These are phyloP conservation scores for Pleurotus ostreatus DNA, from an alignment of 768 basidiomycete genomes.

Conservation along the genomic window DNA sequence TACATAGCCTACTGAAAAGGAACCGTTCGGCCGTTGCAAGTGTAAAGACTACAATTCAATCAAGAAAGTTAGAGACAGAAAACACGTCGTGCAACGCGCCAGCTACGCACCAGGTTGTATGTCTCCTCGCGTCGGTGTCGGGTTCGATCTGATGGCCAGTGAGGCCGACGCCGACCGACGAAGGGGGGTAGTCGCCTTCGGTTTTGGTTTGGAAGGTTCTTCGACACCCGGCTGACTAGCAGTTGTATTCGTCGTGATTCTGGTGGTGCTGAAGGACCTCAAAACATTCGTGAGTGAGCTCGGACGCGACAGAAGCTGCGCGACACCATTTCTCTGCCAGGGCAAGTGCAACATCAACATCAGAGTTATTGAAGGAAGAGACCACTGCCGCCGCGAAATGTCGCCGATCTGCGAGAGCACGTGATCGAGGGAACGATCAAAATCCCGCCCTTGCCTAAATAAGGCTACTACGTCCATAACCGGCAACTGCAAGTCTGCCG, in stretches of 20 bases:
- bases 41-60: slow-evolving; percentile 56
- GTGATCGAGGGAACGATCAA: too few relatives aligned
- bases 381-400: too few relatives aligned
- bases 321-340: not conserved
- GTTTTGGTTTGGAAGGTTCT: slow-evolving; percentile 53
- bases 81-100: slow-evolving; percentile 55
- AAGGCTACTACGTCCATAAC: too few relatives aligned
- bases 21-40: slow-evolving; percentile 87
- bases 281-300: not conserved
- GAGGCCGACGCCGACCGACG: slow-evolving; percentile 84
- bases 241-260: not conserved
- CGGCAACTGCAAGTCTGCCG: too few relatives aligned
- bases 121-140: slow-evolving; percentile 77
- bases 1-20: slow-evolving; percentile 57
- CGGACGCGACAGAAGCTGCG: not conserved
- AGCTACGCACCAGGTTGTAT: slow-evolving; percentile 53
- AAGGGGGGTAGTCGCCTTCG: slow-evolving; percentile 78
- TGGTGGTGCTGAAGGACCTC: not conserved
- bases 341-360: not conserved
- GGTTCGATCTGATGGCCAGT: slow-evolving; percentile 79
- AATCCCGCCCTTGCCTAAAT: too few relatives aligned
- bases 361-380: too few relatives aligned
- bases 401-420: too few relatives aligned
- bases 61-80: slow-evolving; percentile 20
- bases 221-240: not conserved